Evolutionary conservation across 2,329 filamentous ascomycete species (phyloP), one percentile per base, ranked within the genome.

Genomic region (Trichoderma hamatum): DNA sequence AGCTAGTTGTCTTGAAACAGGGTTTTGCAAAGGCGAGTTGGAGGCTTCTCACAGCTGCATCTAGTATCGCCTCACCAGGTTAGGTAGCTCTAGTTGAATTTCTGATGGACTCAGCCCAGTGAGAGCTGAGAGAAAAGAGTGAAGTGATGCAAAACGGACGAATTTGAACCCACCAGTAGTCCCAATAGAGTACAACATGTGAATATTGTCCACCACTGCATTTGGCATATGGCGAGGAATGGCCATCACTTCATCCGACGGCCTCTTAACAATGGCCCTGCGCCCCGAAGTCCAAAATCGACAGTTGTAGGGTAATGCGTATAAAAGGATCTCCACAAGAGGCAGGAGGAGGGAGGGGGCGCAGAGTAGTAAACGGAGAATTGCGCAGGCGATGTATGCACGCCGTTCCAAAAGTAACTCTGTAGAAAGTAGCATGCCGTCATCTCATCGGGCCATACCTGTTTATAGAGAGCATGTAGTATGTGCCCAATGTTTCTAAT

Each of bases 381-480:
- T 66, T 43, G 26, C 34, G 52, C 36, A n/a, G 13, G 9, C n/a
- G 39, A 10, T 56, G 34, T 10, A n/a, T 56, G 21, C 24, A 32
- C 28, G 39, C 51, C 54, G 19, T 51, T 21, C n/a, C 34, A 39
- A 14, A 46, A 24, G 16, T n/a, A 52, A 49, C 28, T 36, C 26
- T 26, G 24, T 7, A 39, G 19, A 26, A 43, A 32, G 16, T 24
- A 5, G 13, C 19, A 58, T 66, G 43, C 39, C 56, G 32, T 68
- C 58, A 55, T 62, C 58, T 62, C 58, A 39, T 30, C n/a, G 13
- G 32, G 49, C 32, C 26, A 28, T 49, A 43, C 52, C 39, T 58
- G 14, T 46, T 24, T 58, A 5, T 49, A 49, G n/a, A 4, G 21
- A 13, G 46, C n/a, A 21, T 24, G 28, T 16, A 14, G 55, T n/a